Evolutionary conservation across 176 grass and related monocot species (phyloP).

Genomic region (Aegilops tauschii): DNA sequence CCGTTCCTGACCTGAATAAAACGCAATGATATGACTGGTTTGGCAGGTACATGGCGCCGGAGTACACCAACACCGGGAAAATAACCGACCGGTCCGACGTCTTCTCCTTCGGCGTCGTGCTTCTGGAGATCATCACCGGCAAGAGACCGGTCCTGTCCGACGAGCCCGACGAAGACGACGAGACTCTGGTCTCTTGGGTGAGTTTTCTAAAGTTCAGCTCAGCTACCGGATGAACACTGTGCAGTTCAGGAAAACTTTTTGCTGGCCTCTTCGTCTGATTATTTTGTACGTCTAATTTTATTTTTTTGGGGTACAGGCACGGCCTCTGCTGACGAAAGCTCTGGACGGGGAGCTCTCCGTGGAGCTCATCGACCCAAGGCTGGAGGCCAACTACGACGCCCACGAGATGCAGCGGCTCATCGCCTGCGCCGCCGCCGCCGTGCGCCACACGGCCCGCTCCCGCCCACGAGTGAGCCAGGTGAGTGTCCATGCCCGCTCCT

Average conservation of each 20-base stretch:
- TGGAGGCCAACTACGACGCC: constrained; percentile 42
- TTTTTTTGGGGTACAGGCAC: constrained; percentile 37
- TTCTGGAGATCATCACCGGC: constrained; percentile 67
- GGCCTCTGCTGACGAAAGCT: constrained; percentile 50
- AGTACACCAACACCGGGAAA: constrained; percentile 55
- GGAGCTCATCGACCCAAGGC: constrained; percentile 47
- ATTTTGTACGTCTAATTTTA: no score
- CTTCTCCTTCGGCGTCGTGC: constrained; percentile 66
- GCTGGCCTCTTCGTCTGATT: no score
- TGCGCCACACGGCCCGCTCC: constrained; percentile 48
- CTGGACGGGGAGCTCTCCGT: constrained; percentile 16
- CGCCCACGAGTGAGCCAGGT: constrained; percentile 85
- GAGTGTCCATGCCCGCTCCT: background rate
- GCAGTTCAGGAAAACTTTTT: no score
- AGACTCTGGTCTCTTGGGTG: constrained; percentile 49
- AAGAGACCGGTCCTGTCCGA: constrained; percentile 41
- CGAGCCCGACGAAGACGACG: constrained; percentile 24
- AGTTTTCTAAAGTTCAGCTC: background rate
- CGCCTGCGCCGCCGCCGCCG: constrained; percentile 63
- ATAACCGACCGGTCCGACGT: constrained; percentile 58
- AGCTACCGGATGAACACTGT: no score
- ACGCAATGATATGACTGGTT: background rate
- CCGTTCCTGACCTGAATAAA: no score
- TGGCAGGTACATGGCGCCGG: constrained; percentile 56
- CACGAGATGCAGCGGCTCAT: constrained; percentile 63